Evolutionary conservation across 345 rosid genomes (phyloP).

Genomic region (Eucalyptus camaldulensis): DNA sequence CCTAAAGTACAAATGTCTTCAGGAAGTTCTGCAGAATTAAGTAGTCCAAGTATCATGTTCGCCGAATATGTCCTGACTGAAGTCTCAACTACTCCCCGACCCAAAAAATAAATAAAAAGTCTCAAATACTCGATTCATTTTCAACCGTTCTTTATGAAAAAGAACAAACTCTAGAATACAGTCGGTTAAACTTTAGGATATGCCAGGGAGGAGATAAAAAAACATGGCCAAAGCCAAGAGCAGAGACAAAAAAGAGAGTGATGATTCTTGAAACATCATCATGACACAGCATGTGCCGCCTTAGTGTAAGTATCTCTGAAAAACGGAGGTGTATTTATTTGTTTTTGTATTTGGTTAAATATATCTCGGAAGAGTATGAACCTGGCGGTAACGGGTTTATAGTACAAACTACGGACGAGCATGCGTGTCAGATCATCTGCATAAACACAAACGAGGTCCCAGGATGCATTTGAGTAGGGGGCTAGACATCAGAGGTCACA

Average conservation of each 20-base stretch:
- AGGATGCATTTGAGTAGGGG: not conserved
- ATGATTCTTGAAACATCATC: not conserved
- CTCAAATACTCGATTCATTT: not conserved
- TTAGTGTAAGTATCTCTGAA: not conserved
- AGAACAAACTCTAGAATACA: not conserved
- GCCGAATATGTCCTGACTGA: not conserved
- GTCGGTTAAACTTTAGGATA: not conserved
- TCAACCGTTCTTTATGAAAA: not conserved
- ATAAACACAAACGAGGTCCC: not conserved
- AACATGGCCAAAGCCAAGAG: not conserved
- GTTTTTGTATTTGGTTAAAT: not conserved
- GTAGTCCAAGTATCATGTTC: not conserved
- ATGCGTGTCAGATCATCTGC: not conserved
- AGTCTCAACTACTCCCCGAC: not conserved
- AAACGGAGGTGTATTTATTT: not conserved
- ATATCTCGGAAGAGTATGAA: not conserved
- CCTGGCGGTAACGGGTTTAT: not conserved
- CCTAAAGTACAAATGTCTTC: not conserved
- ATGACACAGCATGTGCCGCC: not conserved
- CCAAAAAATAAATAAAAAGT: no score
- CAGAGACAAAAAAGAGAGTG: not conserved
- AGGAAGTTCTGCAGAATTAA: not conserved
- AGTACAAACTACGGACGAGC: not conserved
- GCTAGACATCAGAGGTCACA: not conserved
- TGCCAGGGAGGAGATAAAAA: not conserved